Conservation (phyloP, 805 yeast genomes). For the Wickerhamomyces chambardii region DNA sequence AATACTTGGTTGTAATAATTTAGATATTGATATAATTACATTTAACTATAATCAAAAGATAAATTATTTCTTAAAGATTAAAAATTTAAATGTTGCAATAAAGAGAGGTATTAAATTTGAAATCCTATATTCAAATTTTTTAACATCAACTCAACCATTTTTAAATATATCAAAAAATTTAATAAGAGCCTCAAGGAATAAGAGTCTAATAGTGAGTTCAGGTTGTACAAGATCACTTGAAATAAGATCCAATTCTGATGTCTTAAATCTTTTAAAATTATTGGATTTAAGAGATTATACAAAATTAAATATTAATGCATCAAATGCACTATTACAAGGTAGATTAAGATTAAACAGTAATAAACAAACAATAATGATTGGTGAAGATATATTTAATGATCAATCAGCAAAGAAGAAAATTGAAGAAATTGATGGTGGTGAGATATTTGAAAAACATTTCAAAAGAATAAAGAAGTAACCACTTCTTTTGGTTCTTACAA, state of each 20-base stretch:
- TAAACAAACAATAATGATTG: conserved; percentile 64
- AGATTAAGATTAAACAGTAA: conserved; percentile 63
- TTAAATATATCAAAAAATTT: conserved; percentile 68
- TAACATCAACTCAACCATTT: conserved; percentile 47
- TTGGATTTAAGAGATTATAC: conserved; percentile 64
- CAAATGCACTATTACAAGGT: conserved; percentile 62
- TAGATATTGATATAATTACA: conserved; percentile 79
- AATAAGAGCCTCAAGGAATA: conserved; percentile 69
- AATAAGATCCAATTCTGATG: conserved; percentile 61
- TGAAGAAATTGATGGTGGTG: conserved; percentile 11
- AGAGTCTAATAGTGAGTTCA: conserved; percentile 73
- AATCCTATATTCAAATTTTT: conserved; percentile 52
- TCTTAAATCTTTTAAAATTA: conserved; percentile 52
- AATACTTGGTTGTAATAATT: conserved; percentile 59
- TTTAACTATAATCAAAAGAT: conserved; percentile 56
- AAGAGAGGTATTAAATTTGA: conserved; percentile 81
- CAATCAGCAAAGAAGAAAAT: conserved; percentile 11
- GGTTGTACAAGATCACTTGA: conserved; percentile 56
- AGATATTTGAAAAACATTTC: conserved; percentile 14
- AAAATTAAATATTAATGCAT: conserved; percentile 53
- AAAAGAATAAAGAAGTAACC: conserved; percentile 10
- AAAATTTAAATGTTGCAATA: conserved; percentile 74
- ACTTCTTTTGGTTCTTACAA: too few relatives aligned
- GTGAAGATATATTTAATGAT: conserved; percentile 30
- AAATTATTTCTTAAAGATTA: conserved; percentile 76